phyloP scores from a whole-genome alignment of 768 basidiomycete genomes.

The Lactarius deliciosus region DNA sequence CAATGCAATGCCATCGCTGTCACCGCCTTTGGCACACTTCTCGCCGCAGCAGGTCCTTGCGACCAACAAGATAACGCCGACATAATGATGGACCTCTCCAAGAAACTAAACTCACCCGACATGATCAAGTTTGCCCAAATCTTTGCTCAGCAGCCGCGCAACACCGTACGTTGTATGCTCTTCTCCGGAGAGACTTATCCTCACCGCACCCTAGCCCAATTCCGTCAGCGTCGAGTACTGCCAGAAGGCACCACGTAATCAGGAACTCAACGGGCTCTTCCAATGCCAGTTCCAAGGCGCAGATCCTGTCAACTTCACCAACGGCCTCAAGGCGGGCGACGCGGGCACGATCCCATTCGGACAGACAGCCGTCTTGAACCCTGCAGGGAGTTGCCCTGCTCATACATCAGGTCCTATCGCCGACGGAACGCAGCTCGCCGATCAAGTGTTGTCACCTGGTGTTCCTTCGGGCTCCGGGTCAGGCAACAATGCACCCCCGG shows the following conservation, averaged over 20 bases:
- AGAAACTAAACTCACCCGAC: constrained; percentile 44
- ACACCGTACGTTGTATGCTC: constrained; percentile 42
- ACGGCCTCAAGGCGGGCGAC: constrained; percentile 43
- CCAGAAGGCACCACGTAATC: constrained; percentile 50
- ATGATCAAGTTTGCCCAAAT: constrained; percentile 55
- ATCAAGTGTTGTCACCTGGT: constrained; percentile 41
- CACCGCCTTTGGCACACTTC: constrained; percentile 55
- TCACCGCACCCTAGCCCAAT: constrained; percentile 38
- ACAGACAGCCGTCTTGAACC: constrained; percentile 39
- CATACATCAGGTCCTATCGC: constrained; percentile 48
- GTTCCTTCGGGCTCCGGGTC: constrained; percentile 15
- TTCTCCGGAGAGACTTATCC: not conserved
- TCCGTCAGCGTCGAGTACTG: constrained; percentile 51
- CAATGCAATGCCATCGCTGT: constrained; percentile 59
- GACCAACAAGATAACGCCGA: constrained; percentile 52
- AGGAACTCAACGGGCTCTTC: constrained; percentile 54
- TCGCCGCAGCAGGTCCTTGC: constrained; percentile 46
- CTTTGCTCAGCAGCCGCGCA: constrained; percentile 58
- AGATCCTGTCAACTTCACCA: constrained; percentile 46
- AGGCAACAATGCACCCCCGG: constrained; percentile 1
- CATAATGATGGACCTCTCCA: constrained; percentile 50
- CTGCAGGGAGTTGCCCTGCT: constrained; percentile 53
- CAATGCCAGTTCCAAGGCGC: constrained; percentile 58
- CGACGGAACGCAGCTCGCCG: constrained; percentile 47
- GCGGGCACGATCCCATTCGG: constrained; percentile 57